Evolutionary conservation across 495 filamentous ascomycete species (phyloP).

Genomic region (Penicillium daleae): DNA sequence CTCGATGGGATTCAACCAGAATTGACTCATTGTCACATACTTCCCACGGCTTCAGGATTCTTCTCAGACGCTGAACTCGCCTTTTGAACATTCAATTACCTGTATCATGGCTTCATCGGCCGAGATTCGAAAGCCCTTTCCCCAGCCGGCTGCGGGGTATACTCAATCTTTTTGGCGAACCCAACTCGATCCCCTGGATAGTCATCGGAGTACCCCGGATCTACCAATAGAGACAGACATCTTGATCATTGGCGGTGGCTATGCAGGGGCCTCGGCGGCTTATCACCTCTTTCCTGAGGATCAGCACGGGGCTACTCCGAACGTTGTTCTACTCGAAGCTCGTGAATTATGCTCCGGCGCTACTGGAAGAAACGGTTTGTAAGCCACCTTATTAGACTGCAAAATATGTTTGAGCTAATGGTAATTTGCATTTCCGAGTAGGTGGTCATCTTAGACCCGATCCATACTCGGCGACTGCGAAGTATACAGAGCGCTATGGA

Average conservation of each 20-base stretch:
- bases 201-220: conserved; percentile 49
- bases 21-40: neutral
- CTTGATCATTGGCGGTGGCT: conserved; percentile 74
- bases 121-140: conserved; percentile 10
- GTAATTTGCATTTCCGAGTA: neutral
- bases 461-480: conserved; percentile 35
- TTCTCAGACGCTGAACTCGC: neutral
- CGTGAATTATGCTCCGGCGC: conserved; percentile 48
- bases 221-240: conserved; percentile 58
- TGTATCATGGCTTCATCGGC: conserved; percentile 1
- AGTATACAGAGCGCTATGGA: conserved; percentile 33
- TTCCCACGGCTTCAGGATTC: neutral
- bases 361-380: conserved; percentile 46
- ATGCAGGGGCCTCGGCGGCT: conserved; percentile 65
- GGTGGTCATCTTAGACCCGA: conserved; percentile 46
- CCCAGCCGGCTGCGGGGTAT: conserved; percentile 46
- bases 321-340: conserved; percentile 44
- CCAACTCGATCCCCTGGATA: conserved; percentile 56
- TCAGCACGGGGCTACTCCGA: conserved; percentile 18
- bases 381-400: neutral
- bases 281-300: conserved; percentile 57
- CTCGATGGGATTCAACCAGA: neutral
- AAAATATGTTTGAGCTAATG: neutral
- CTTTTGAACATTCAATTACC: neutral
- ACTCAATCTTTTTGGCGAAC: conserved; percentile 72